Evolutionary conservation across 2,329 filamentous ascomycete species (phyloP), one percentile per base, ranked within the genome.

Genomic region (Hymenoscyphus scutula): DNA sequence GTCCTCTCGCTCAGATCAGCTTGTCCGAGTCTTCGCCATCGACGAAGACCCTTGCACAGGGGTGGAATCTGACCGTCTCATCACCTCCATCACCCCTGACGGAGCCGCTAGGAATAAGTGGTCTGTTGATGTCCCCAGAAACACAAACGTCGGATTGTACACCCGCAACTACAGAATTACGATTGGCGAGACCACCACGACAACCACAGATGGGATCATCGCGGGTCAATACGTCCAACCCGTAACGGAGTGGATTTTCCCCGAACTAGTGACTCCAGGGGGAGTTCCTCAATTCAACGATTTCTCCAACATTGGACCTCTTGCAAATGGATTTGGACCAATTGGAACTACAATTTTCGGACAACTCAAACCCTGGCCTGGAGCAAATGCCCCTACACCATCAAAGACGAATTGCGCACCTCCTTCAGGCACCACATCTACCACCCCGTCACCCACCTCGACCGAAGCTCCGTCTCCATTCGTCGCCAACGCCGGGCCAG

Each of bases 31-130:
- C 61, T 73, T 64, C 32, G 77, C 77, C 45, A 76, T 78, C 29
- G 77, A 79, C 6, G 71, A 79, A 23, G 75, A 79, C 53, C 75
- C 75, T 25, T 80, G 78, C 67, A 78, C 76, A 0, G 78, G 78
- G 17, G 73, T 72, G 27, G 72, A 76, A 41, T 76, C 69, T 1
- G 70, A 75, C 32, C 74, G 76, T 6, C 60, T 71, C 10, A 70
- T 79, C 32, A 75, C 74, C 2, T 72, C 71, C 8, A 73, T 74
- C 13, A 68, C 65, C 2, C 64, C 72, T 57, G 67, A 66, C 55
- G 70, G 71, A 73, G 63, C 68, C 60, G 51, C 55, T 10, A 74
- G 77, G 51, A 77, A 76, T 69, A 79, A 78, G 63, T 79, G 74
- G 71, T 74, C 74, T 23, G 74, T 72, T 60, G 74, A 76, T 29